Evolutionary conservation across 2,329 filamentous ascomycete genomes (phyloP).

Genomic region (Clathrospora elynae): DNA sequence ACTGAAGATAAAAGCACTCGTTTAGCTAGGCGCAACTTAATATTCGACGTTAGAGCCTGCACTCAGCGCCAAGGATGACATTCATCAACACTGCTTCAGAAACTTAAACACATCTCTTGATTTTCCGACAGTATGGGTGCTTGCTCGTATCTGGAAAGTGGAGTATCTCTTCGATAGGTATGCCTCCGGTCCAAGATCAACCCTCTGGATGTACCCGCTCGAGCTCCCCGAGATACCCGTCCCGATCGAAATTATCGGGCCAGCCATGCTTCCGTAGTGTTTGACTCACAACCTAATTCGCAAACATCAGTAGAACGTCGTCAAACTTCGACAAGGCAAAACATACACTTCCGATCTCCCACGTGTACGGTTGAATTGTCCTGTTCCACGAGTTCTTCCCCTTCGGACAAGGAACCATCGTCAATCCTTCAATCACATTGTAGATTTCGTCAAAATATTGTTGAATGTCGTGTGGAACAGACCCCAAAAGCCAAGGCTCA

Average conservation of each 20-base stretch:
- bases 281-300: constrained; percentile 3
- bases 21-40: too few species aligned
- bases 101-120: not conserved
- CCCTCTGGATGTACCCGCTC: constrained; percentile 3
- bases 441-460: constrained; percentile 6
- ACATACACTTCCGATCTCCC: constrained; percentile 4
- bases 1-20: not conserved
- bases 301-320: constrained; percentile 2
- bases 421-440: constrained; percentile 2
- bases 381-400: constrained; percentile 4
- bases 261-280: constrained; percentile 8
- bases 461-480: constrained; percentile 4
- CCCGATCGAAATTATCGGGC: constrained; percentile 3
- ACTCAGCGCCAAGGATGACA: too few species aligned
- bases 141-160: constrained; percentile 1
- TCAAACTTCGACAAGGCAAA: constrained; percentile 3
- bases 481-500: constrained; percentile 2
- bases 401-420: constrained; percentile 6
- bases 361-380: constrained; percentile 5
- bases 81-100: too few species aligned
- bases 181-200: not conserved
- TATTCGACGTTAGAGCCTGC: too few species aligned
- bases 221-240: constrained; percentile 5
- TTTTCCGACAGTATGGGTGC: not conserved
- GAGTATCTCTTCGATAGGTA: not conserved